Base-by-base conservation (phyloP, 805 yeast genomes). In the Candida insectalens region DNA sequence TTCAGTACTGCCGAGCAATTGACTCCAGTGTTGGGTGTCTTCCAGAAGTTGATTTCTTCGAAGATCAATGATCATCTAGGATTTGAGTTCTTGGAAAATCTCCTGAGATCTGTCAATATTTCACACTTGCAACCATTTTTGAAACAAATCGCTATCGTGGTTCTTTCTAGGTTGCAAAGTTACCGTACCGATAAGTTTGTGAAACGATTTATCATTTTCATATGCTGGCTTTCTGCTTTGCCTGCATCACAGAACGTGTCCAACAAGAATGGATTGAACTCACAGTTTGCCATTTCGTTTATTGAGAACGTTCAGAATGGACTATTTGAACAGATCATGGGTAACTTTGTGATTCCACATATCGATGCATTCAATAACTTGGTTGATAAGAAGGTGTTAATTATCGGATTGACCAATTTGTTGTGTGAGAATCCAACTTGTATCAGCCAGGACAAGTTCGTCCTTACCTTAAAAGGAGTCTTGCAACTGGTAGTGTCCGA, bases 11-110 rank as follows among this genome's bases (percentile, higher is more conserved):
- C 49, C 16, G 59, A 63, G 43, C 47, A 61, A 7, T 59, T 76
- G n/a, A 71, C 82, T 23, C 95, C 96, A 3, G 71, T 92, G 20
- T 63, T 92, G 27, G 99, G 99, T 26, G 95, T 92, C n/a, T 94
- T 84, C 65, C 98, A 94, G 60, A 85, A 88, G 54, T 64, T 92
- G 43, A 74, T 92, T 33, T 76, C 96, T 1, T 84, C 96, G 0
- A 82, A 80, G 44, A 69, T 75, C 12, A 80, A 85, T 47, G 97
- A 92, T 47, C 59, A 60, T 25, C 69, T 74, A 47, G 97, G 96
- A 2, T 81, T 92, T 55, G 97, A 92, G 36, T 61, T 92, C 28
- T 59, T 92, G 29, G 88, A 83, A 51, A 61, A 69, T 3, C 77
- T 92, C 32, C 55, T 89, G 28, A 48, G 73, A 28, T 57, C 67